Evolutionary conservation across 2,329 filamentous ascomycete genomes (phyloP).

Genomic region (Aspergillus ruber): DNA sequence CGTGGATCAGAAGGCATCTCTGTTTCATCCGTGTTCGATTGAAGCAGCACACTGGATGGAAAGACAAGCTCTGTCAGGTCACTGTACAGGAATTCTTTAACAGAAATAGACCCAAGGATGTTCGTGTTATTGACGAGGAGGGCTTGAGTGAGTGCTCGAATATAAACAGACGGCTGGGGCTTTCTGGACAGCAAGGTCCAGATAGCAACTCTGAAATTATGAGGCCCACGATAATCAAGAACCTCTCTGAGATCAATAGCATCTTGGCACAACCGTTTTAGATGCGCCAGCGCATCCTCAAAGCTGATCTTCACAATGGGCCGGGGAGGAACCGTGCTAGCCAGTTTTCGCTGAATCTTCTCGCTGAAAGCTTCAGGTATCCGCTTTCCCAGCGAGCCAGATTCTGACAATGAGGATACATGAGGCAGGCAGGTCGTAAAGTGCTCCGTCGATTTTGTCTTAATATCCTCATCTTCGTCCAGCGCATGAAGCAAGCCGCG

Average conservation of each 20-base stretch:
- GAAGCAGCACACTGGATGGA: slow-evolving; percentile 63
- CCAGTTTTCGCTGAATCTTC: slow-evolving; percentile 84
- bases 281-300: slow-evolving; percentile 62
- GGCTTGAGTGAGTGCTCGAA: slow-evolving; percentile 71
- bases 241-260: slow-evolving; percentile 63
- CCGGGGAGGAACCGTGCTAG: slow-evolving; percentile 86
- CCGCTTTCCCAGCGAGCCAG: slow-evolving; percentile 55
- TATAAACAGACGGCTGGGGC: slow-evolving; percentile 76
- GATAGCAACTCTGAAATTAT: slow-evolving; percentile 67
- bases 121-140: slow-evolving; percentile 68
- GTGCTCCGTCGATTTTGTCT: slow-evolving; percentile 22
- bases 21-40: slow-evolving; percentile 67
- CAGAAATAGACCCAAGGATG: slow-evolving; percentile 60
- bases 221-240: slow-evolving; percentile 60
- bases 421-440: slow-evolving; percentile 31
- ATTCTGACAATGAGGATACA: slow-evolving; percentile 53
- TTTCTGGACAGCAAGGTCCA: slow-evolving; percentile 69
- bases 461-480: slow-evolving; percentile 28
- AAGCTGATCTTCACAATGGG: slow-evolving; percentile 75
- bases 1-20: slow-evolving; percentile 69
- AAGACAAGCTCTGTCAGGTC: slow-evolving; percentile 74
- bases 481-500: slow-evolving; percentile 41
- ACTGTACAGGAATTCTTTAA: slow-evolving; percentile 70
- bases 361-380: slow-evolving; percentile 78
- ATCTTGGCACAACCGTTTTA: slow-evolving; percentile 66